A percentile compares a stretch with the other conserved stretches of the same genome.
phyloP scores from a whole-genome alignment of 2,329 filamentous ascomycete genomes.

The Trichoderma cornu-damae region DNA sequence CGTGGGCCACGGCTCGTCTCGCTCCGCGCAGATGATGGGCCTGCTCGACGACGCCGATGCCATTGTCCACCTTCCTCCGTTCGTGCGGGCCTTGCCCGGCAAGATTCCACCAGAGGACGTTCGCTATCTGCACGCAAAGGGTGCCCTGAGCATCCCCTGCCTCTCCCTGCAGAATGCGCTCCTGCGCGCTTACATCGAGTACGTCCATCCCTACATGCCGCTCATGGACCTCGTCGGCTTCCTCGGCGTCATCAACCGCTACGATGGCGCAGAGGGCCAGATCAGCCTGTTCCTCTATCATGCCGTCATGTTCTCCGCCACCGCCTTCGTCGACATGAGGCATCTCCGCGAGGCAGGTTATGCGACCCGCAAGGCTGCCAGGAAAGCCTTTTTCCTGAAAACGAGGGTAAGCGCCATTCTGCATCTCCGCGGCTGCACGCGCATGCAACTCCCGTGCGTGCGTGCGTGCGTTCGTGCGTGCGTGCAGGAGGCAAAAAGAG shows the following conservation, averaged over 20 bases:
- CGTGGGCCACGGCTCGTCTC: constrained; percentile 31
- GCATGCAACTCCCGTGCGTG: not conserved
- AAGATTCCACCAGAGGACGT: constrained; percentile 78
- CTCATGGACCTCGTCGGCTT: constrained; percentile 65
- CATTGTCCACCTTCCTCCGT: constrained; percentile 52
- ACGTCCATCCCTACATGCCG: constrained; percentile 92
- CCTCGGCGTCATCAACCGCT: constrained; percentile 54
- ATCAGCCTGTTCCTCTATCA: constrained; percentile 87
- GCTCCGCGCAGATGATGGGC: constrained; percentile 40
- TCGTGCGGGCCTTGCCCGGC: constrained; percentile 72
- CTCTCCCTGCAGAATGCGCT: constrained; percentile 70
- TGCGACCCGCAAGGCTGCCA: constrained; percentile 68
- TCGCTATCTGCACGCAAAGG: constrained; percentile 76
- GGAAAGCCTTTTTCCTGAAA: constrained; percentile 84
- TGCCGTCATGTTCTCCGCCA: constrained; percentile 89
- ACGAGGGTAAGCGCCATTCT: constrained; percentile 62
- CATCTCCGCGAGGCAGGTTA: constrained; percentile 74
- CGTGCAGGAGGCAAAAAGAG: no score
- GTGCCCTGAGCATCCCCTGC: constrained; percentile 72
- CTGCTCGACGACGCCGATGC: constrained; percentile 46
- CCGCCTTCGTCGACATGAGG: constrained; percentile 79
- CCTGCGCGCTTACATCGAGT: constrained; percentile 77
- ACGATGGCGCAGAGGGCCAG: constrained; percentile 64
- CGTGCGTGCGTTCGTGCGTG: no score
- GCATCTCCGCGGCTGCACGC: not conserved